Conservation (phyloP, 257 asterid species). For the Dorcoceras hygrometricum region DNA sequence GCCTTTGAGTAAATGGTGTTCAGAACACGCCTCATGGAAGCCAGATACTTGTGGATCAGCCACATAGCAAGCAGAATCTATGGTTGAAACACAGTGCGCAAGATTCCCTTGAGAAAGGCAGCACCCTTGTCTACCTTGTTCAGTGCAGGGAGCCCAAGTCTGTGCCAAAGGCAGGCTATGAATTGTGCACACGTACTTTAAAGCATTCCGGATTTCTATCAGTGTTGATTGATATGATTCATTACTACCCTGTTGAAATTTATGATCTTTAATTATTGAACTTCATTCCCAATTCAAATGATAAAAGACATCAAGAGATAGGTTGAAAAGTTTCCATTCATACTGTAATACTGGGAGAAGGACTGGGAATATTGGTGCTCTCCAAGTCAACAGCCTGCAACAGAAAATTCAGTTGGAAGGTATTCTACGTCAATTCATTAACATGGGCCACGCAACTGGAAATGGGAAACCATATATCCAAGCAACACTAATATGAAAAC, state of each 20-base stretch:
- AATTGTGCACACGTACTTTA: slow-evolving; percentile 50
- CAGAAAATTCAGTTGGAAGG: slow-evolving; percentile 1
- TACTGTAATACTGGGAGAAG: slow-evolving; percentile 46
- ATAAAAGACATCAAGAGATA: neutral
- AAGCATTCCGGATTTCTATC: slow-evolving; percentile 51
- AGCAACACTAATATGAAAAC: neutral
- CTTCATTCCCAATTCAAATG: slow-evolving; percentile 13
- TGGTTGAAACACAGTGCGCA: slow-evolving; percentile 59
- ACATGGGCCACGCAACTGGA: neutral
- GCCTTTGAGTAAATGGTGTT: slow-evolving; percentile 75
- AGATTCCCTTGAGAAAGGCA: slow-evolving; percentile 61
- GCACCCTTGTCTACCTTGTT: slow-evolving; percentile 68
- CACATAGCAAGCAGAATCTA: slow-evolving; percentile 67
- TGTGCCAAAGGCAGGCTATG: slow-evolving; percentile 74
- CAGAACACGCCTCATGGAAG: slow-evolving; percentile 75
- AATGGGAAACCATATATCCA: neutral
- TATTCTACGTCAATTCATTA: neutral
- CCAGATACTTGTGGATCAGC: slow-evolving; percentile 45
- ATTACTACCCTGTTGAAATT: slow-evolving; percentile 44
- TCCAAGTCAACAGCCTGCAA: slow-evolving; percentile 67
- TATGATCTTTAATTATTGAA: slow-evolving; percentile 20
- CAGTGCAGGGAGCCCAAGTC: slow-evolving; percentile 69
- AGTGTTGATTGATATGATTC: slow-evolving; percentile 58
- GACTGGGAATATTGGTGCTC: slow-evolving; percentile 42
- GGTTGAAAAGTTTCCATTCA: slow-evolving; percentile 10